Percentiles rank a stretch among this genome's conserved stretches.
Evolutionary conservation across 2,329 filamentous ascomycete genomes (phyloP).

Genomic region (Zopfia rhizophila): DNA sequence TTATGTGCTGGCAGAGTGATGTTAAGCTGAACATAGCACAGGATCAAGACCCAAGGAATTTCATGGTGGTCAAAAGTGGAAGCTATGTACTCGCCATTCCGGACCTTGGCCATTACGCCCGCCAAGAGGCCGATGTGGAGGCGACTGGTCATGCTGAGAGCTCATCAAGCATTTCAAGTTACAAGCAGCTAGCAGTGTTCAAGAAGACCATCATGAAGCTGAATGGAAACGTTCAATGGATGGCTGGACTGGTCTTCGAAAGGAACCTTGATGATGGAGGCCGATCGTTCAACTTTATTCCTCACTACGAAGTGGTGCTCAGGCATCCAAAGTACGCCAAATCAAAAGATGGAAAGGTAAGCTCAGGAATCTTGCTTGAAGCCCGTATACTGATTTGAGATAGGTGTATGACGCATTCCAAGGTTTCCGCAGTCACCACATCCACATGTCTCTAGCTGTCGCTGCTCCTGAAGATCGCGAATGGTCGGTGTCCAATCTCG

Average conservation of each 20-base stretch:
- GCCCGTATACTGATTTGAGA: slow-evolving; percentile 30
- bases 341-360: slow-evolving; percentile 59
- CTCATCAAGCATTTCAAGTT: slow-evolving; percentile 69
- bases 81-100: slow-evolving; percentile 95
- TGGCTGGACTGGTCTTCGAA: slow-evolving; percentile 92
- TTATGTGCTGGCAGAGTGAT: slow-evolving; percentile 98
- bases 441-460: slow-evolving; percentile 93
- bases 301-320: slow-evolving; percentile 90
- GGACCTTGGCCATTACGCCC: slow-evolving; percentile 89
- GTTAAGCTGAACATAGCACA: slow-evolving; percentile 87
- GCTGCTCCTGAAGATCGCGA: slow-evolving; percentile 87
- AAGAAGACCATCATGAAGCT: slow-evolving; percentile 99
- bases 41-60: slow-evolving; percentile 86
- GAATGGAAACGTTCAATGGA: slow-evolving; percentile 94
- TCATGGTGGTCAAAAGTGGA: slow-evolving; percentile 95
- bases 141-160: slow-evolving; percentile 66
- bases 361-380: neutral
- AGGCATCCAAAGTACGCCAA: slow-evolving; percentile 82
- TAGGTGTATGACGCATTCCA: slow-evolving; percentile 87
- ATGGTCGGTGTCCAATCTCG: slow-evolving; percentile 80
- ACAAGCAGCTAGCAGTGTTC: slow-evolving; percentile 82
- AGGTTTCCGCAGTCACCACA: slow-evolving; percentile 96
- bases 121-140: slow-evolving; percentile 66
- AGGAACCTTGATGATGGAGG: slow-evolving; percentile 76
- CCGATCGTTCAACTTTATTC: slow-evolving; percentile 87